Evolutionary conservation across 306 rosid species (phyloP).

Genomic region (Mimosa pudica): DNA sequence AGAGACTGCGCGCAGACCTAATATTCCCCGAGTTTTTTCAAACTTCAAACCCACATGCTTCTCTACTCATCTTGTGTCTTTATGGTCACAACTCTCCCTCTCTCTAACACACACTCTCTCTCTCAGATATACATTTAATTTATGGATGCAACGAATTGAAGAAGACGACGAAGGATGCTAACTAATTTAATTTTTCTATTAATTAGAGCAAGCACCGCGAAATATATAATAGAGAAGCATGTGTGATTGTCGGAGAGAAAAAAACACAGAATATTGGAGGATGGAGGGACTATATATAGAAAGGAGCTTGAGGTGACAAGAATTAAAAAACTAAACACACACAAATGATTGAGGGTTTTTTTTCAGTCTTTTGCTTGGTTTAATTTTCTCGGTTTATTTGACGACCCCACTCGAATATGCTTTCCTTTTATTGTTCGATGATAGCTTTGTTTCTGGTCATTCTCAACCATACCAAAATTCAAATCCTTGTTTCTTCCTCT

Average conservation of each 20-base stretch:
- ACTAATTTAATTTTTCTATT: too few relatives aligned
- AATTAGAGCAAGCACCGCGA: background rate
- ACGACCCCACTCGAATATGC: background rate
- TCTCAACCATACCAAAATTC: background rate
- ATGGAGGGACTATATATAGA: background rate
- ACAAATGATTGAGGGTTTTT: background rate
- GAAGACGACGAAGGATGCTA: background rate
- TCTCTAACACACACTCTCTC: background rate
- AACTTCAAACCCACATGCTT: conserved; percentile 61
- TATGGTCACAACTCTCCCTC: background rate
- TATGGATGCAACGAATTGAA: background rate
- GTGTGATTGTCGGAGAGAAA: background rate
- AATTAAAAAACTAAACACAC: background rate
- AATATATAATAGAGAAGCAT: background rate
- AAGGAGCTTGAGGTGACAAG: background rate
- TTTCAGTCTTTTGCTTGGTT: background rate
- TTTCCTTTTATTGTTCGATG: background rate
- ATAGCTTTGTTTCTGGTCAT: background rate
- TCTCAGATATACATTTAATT: background rate
- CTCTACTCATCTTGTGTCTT: background rate
- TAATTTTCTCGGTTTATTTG: background rate
- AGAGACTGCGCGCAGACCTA: conserved; percentile 61
- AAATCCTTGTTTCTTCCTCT: background rate
- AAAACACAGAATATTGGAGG: too few relatives aligned
- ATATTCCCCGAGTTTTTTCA: conserved; percentile 29